Base-by-base conservation (phyloP, 257 asterid species). In the Lycium barbarum region DNA sequence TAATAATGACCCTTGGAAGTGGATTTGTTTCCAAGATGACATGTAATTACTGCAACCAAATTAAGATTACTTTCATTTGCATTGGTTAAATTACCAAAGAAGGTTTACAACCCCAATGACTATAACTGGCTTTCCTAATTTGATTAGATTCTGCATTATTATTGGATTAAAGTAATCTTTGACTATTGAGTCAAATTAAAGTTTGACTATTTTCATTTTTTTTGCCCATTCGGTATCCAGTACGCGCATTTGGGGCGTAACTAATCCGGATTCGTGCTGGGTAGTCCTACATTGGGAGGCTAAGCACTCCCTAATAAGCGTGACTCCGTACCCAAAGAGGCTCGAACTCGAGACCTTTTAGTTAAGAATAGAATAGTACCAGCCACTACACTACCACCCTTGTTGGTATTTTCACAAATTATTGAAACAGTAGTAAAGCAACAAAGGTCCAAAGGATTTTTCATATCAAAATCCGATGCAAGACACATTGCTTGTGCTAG, bases 41-140 rank as follows among this genome's bases (percentile, higher is more conserved):
- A 49, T 74, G 18, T 49, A 74, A 49, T 74, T 74, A 73, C 80
- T n/a, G 80, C 36, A 11, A 7, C 59, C 80, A n/a, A 73, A 73
- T 73, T 73, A 20, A 51, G 59, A 47, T 12, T 47, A 49, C 45
- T 74, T 74, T 22, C 59, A 74, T 22, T 49, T 13, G 81, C 62
- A 22, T 74, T 14, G 62, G 22, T 74, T 74, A 74, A 36, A 22
- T 74, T 49, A 49, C 81, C 81, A 51, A 22, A 49, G 11, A 5
- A n/a, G n/a, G n/a, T n/a, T 7, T 76, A 67, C 76, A 67, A 35
- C 13, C 49, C 22, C 49, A 36, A 67, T 67, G 74, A 35, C 49
- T 67, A 2, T 15, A 55, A 55, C n/a, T 13, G 13, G 61, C 61
- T 55, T 55, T 49, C 66, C n/a, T 73, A 45, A 73, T 73, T 73